These are phyloP conservation scores for Talaromyces sp. DNA, from an alignment of 2,329 filamentous ascomycete species.

Conservation along the genomic window DNA sequence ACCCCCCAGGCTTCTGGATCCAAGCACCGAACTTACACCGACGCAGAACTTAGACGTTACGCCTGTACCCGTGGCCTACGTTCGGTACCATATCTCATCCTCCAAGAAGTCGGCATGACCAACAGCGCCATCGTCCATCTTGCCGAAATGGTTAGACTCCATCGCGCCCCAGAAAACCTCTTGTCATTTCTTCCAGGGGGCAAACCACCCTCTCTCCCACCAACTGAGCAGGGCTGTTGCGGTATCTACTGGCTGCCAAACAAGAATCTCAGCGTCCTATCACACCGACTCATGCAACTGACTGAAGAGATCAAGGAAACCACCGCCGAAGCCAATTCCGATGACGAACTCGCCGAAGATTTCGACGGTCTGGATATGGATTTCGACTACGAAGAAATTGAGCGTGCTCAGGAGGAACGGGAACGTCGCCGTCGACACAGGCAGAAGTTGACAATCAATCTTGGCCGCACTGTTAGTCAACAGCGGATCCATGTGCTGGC, in stretches of 20 bases:
- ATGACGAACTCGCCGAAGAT: constrained; percentile 1
- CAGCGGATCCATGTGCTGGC: constrained; percentile 32
- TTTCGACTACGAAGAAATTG: constrained; percentile 18
- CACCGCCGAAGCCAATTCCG: not conserved
- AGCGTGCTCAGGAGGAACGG: constrained; percentile 9
- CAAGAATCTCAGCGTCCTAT: constrained; percentile 21
- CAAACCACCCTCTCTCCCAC: constrained; percentile 26
- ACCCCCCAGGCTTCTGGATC: not conserved
- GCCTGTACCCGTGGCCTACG: constrained; percentile 36
- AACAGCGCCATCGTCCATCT: constrained; percentile 31
- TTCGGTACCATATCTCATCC: constrained; percentile 37
- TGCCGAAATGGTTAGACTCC: constrained; percentile 31
- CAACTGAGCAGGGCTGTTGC: constrained; percentile 18
- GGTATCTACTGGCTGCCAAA: constrained; percentile 35
- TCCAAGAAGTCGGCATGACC: constrained; percentile 29
- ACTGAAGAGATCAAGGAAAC: not conserved
- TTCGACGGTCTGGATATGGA: constrained; percentile 7
- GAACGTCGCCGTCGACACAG: constrained; percentile 26
- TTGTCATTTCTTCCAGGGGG: constrained; percentile 32
- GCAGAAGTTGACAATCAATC: constrained; percentile 28
- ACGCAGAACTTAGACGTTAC: constrained; percentile 27
- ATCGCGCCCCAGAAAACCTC: constrained; percentile 31
- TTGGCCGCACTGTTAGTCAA: constrained; percentile 31
- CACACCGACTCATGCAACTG: constrained; percentile 12
- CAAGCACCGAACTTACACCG: not conserved